Evolutionary conservation across 164 flowering plant species (phyloP).

Genomic region (Stephania yunnanensis): DNA sequence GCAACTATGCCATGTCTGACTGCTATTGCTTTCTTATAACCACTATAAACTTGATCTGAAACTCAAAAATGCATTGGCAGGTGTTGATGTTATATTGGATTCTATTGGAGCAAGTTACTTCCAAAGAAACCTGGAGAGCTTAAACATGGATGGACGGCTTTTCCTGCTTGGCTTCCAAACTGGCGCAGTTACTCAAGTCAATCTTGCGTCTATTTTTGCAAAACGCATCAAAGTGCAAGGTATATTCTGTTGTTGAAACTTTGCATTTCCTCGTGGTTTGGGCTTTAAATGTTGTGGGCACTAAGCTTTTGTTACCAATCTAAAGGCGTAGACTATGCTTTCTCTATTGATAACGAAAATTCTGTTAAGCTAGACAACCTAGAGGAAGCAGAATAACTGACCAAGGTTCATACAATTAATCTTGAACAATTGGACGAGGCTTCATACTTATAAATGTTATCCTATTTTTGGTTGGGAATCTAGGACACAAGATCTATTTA

Average conservation of each 20-base stretch:
- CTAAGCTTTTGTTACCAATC: no score
- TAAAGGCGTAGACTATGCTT: no score
- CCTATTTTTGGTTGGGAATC: background rate
- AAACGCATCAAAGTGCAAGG: slow-evolving; percentile 92
- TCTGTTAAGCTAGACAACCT: background rate
- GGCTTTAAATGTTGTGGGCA: no score
- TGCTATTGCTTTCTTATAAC: background rate
- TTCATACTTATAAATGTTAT: no score
- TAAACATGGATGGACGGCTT: slow-evolving; percentile 80
- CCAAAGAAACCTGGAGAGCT: slow-evolving; percentile 66
- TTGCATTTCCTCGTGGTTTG: no score
- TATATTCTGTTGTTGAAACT: slow-evolving; percentile 14
- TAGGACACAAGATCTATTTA: background rate
- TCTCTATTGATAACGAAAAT: no score
- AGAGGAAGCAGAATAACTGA: background rate
- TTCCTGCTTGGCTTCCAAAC: slow-evolving; percentile 71
- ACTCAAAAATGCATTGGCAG: slow-evolving; percentile 28
- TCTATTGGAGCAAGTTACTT: slow-evolving; percentile 72
- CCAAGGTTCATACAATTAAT: background rate
- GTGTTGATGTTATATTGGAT: slow-evolving; percentile 91
- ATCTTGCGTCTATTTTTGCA: slow-evolving; percentile 50
- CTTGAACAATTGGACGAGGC: no score
- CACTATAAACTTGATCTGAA: background rate
- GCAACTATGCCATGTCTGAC: background rate
- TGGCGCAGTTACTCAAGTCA: slow-evolving; percentile 40